Base-by-base conservation (phyloP, 163 green algal species). In the Scenedesmus sp. region DNA sequence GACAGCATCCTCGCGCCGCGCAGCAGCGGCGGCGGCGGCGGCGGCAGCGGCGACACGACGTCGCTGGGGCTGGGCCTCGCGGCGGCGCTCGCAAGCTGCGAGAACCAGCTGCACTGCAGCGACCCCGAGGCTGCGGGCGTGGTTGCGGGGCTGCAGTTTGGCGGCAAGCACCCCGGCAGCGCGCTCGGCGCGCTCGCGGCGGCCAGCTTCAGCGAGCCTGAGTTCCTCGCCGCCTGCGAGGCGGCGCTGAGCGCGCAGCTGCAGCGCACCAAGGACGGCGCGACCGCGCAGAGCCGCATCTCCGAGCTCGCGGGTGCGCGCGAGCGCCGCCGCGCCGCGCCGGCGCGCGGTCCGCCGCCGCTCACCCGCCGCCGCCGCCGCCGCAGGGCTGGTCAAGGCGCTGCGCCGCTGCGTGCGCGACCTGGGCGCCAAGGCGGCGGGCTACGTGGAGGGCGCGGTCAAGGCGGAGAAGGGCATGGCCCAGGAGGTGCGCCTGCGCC, bases 331-430 rank as follows among this genome's bases (percentile, higher is more conserved):
- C n/a, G n/a, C n/a, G n/a, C n/a, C n/a, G n/a, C n/a, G n/a, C n/a
- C n/a, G n/a, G n/a, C n/a, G n/a, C n/a, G n/a, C n/a, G n/a, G n/a
- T n/a, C n/a, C n/a, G n/a, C n/a, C n/a, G n/a, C n/a, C n/a, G n/a
- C n/a, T n/a, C n/a, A n/a, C n/a, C n/a, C n/a, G n/a, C n/a, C n/a
- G n/a, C n/a, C n/a, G n/a, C n/a, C n/a, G n/a, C n/a, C n/a, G n/a
- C n/a, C n/a, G n/a, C 84, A 95, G 92, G 77, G 0, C 83, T 97
- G 4, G 93, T 97, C 11, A 96, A 95, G 89, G 79, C 91, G 50
- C 73, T 96, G 72, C 81, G 93, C 22, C 83, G 86, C 13, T 89
- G 84, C 39, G 62, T 95, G 69, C 86, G 87, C 14, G 89, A 96
- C 76, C 80, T 93, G 66, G 88, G 85, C n/a, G 56, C 39, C 24